Conservation (phyloP, 1,139 yeast genomes). For the Taphrina wiesneri region DNA sequence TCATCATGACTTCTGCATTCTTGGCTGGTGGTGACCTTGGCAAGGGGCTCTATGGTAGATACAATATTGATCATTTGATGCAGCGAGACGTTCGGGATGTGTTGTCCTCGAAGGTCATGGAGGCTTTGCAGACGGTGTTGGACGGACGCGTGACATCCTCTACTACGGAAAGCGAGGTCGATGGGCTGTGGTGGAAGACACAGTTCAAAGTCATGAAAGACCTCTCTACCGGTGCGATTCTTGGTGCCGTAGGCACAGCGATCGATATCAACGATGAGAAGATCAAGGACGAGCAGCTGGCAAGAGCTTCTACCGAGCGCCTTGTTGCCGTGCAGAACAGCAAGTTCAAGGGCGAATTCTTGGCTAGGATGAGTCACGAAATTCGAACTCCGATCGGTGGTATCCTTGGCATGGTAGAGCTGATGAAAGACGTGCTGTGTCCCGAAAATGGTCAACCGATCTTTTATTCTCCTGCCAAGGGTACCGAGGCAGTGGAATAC, state of each 20-base stretch:
- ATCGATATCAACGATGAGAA: slow-evolving; percentile 45
- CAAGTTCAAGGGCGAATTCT: slow-evolving; percentile 86
- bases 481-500: slow-evolving; percentile 78
- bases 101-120: slow-evolving; percentile 7
- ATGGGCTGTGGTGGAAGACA: slow-evolving; percentile 43
- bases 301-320: slow-evolving; percentile 62
- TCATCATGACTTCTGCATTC: slow-evolving; percentile 21
- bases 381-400: slow-evolving; percentile 90
- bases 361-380: slow-evolving; percentile 90
- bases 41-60: slow-evolving; percentile 23
- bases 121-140: slow-evolving; percentile 21
- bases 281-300: slow-evolving; percentile 59
- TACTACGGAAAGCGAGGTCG: slow-evolving; percentile 40
- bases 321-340: slow-evolving; percentile 84
- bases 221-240: slow-evolving; percentile 38
- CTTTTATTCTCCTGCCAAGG: slow-evolving; percentile 50
- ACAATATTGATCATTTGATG: neutral
- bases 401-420: slow-evolving; percentile 88
- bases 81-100: slow-evolving; percentile 16
- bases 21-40: slow-evolving; percentile 12
- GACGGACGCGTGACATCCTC: slow-evolving; percentile 19
- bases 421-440: slow-evolving; percentile 64
- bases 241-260: slow-evolving; percentile 42
- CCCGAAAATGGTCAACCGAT: slow-evolving; percentile 8
- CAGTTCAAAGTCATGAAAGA: slow-evolving; percentile 38